Conservation (phyloP, 2,329 filamentous ascomycete species). For the Peltaster fructicola region DNA sequence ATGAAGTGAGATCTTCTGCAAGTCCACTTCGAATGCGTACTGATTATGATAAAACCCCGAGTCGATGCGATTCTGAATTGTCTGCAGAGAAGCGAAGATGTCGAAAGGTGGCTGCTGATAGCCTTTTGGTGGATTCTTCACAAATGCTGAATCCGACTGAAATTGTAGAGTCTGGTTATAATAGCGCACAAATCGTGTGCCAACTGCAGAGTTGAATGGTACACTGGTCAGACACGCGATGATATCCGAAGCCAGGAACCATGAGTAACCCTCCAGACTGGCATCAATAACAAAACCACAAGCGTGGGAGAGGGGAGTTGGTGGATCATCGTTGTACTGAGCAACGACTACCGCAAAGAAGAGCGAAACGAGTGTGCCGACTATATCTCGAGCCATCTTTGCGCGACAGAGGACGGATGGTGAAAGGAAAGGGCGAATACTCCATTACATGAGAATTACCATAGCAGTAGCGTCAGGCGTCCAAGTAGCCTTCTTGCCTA, state of each 20-base stretch:
- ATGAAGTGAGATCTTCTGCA: constrained; percentile 18
- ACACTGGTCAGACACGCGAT: constrained; percentile 24
- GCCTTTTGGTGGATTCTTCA: constrained; percentile 20
- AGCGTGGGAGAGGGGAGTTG: too few species aligned
- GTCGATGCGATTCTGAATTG: constrained; percentile 16
- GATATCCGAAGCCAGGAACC: constrained; percentile 9
- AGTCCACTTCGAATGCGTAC: constrained; percentile 23
- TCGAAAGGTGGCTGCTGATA: constrained; percentile 23
- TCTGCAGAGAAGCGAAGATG: constrained; percentile 20
- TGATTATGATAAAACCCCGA: constrained; percentile 19
- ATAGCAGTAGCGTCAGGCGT: too few species aligned
- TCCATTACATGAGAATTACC: too few species aligned
- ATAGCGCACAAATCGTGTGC: constrained; percentile 23
- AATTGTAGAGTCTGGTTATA: constrained; percentile 25
- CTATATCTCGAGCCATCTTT: too few species aligned
- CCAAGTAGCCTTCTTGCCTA: too few species aligned
- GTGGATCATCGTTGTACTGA: too few species aligned
- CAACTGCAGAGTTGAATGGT: constrained; percentile 25
- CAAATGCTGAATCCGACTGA: constrained; percentile 22
- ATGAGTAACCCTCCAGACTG: background rate
- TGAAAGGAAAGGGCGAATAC: too few species aligned
- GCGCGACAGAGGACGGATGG: too few species aligned
- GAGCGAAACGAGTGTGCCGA: too few species aligned
- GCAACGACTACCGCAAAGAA: too few species aligned
- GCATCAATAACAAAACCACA: too few species aligned